Evolutionary conservation across 139 green algal species (phyloP), one percentile per base, ranked within the genome.

Genomic region (Tetradesmus obliquus): DNA sequence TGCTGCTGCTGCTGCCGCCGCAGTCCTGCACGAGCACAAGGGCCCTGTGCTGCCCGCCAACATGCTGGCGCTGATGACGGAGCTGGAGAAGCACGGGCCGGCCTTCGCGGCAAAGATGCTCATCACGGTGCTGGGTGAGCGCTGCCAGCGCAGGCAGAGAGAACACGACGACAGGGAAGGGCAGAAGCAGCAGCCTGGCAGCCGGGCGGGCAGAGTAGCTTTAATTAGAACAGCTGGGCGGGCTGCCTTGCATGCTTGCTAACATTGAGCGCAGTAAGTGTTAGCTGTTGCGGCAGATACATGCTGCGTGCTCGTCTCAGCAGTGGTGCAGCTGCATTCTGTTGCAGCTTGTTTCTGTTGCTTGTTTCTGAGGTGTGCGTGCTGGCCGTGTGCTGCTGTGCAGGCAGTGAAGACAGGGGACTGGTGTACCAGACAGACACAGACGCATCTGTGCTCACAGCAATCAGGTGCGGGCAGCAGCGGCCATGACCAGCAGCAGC

Each of bases 31-130:
- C 55, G 92, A 91, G 91, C 76, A 94, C 82, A 20, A 54, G 15
- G 85, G 79, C 24, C 82, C 82, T 76, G 2, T 3, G 17, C 79
- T 98, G 55, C 95, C 96, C 32, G 91, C 84, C 60, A 95, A 95
- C 80, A 97, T 98, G 97, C 93, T 98, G 86, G 94, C 93, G 22
- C 93, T 98, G 32, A 98, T 98, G 97, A 95, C 93, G 1, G 85
- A 94, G 54, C 94, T 98, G 81, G 96, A 98, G 91, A 93, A 94
- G 72, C 93, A 97, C 86, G 95, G 94, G 0, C 94, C 93, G 1
- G 55, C 32, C 2, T 98, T 97, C 88, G 91, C 93, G 2, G 81
- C 94, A 69, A 94, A 94, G 53, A 83, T 93, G 83, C 94, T 98
- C 71, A 93, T 98, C 82, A 97, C 94, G 8, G 80, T 98, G 2